phyloP scores from a whole-genome alignment of 345 rosid genomes.

The Eucalyptus grandis region DNA sequence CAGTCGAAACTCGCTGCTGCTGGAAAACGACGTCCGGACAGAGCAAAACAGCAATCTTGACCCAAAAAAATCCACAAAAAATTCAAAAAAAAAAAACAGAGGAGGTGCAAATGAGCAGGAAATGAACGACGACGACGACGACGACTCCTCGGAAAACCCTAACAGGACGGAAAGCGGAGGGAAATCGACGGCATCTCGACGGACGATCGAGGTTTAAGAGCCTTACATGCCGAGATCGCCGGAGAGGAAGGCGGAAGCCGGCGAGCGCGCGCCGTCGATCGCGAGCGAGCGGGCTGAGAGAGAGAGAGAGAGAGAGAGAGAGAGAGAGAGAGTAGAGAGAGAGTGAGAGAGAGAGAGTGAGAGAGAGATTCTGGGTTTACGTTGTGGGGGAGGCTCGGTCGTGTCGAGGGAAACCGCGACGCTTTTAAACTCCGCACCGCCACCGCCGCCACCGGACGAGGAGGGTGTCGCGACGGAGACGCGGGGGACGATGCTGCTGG shows the following conservation, averaged over 20 bases:
- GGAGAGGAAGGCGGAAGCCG: background rate
- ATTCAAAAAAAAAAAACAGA: background rate
- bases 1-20: background rate
- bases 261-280: background rate
- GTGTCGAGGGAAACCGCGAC: background rate
- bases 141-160: background rate
- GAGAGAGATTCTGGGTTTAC: background rate
- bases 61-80: background rate
- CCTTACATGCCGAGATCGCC: background rate
- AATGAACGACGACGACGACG: background rate
- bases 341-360: background rate
- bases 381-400: background rate
- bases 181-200: background rate
- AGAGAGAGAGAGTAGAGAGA: background rate
- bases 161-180: background rate
- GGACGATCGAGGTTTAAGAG: background rate
- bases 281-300: background rate
- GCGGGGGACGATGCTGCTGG: background rate
- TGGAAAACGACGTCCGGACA: background rate
- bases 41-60: background rate
- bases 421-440: background rate
- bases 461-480: background rate
- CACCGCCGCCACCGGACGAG: background rate
- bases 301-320: background rate
- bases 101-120: background rate